These are phyloP conservation scores for Naganishia kalamii DNA, from an alignment of 768 basidiomycete genomes.

Conservation along the genomic window DNA sequence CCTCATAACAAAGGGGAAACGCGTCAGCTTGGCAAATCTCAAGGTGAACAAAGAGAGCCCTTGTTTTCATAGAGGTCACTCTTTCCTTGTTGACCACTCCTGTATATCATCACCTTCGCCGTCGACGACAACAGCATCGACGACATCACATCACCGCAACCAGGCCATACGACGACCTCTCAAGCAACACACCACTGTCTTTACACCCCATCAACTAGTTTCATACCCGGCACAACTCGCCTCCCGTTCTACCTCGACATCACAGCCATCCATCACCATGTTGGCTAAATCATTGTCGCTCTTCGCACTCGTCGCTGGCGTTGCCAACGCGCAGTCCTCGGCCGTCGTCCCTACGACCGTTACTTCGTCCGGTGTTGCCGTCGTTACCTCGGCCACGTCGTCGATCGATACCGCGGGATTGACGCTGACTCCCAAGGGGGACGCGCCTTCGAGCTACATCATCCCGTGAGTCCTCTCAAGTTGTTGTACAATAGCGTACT, in stretches of 20 bases:
- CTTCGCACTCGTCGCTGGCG: slow-evolving; percentile 11
- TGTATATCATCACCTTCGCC: not conserved
- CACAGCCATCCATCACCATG: not conserved
- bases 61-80: too few relatives aligned
- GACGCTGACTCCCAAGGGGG: slow-evolving; percentile 8
- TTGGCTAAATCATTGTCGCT: slow-evolving; percentile 6
- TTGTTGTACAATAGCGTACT: too few relatives aligned
- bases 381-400: not conserved
- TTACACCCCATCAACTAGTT: not conserved
- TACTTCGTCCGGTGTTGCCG: slow-evolving; percentile 3
- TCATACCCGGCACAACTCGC: not conserved
- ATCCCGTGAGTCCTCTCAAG: not conserved
- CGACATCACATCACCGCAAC: not conserved
- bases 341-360: slow-evolving; percentile 2
- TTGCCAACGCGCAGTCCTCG: slow-evolving; percentile 12
- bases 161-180: too few relatives aligned
- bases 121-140: not conserved
- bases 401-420: slow-evolving; percentile 9
- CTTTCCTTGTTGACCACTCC: too few relatives aligned
- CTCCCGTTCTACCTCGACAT: not conserved
- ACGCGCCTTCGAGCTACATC: slow-evolving; percentile 3
- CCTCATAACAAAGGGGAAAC: too few relatives aligned
- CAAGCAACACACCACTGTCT: slow-evolving; percentile 13
- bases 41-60: too few relatives aligned
- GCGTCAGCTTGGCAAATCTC: too few relatives aligned